Evolutionary conservation across 2,329 filamentous ascomycete genomes (phyloP).

Genomic region (Cladophialophora yegresii): DNA sequence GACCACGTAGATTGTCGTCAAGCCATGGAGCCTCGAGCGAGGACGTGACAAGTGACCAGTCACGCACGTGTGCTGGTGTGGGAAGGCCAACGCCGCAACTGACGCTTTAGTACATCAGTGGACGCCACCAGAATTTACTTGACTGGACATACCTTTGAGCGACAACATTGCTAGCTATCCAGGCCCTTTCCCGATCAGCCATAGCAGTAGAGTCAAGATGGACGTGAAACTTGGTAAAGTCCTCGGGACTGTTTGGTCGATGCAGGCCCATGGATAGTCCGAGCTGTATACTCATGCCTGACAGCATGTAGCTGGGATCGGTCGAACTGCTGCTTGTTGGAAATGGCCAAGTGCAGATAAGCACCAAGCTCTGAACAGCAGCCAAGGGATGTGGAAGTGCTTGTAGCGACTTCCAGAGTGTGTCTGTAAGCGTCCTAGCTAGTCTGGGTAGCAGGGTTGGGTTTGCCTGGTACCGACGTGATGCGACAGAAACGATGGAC

Average conservation of each 20-base stretch:
- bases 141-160: constrained; percentile 48
- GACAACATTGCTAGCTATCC: constrained; percentile 67
- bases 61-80: constrained; percentile 12
- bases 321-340: constrained; percentile 63
- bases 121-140: background rate
- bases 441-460: constrained; percentile 55
- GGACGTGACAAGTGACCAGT: constrained; percentile 10
- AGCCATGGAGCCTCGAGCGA: constrained; percentile 1
- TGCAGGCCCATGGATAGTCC: constrained; percentile 67
- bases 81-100: constrained; percentile 18
- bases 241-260: constrained; percentile 61
- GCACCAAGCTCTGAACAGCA: constrained; percentile 62
- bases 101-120: constrained; percentile 15
- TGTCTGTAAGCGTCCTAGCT: constrained; percentile 54
- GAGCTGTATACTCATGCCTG: constrained; percentile 65
- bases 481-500: constrained; percentile 64
- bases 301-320: constrained; percentile 65
- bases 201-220: constrained; percentile 62
- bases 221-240: constrained; percentile 53
- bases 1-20: constrained; percentile 7
- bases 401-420: constrained; percentile 63
- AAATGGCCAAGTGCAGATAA: constrained; percentile 66
- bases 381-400: constrained; percentile 64
- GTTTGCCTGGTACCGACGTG: constrained; percentile 59
- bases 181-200: constrained; percentile 63